These are phyloP conservation scores for Whalleya microplaca DNA, from an alignment of 2,329 filamentous ascomycete species.

Conservation along the genomic window DNA sequence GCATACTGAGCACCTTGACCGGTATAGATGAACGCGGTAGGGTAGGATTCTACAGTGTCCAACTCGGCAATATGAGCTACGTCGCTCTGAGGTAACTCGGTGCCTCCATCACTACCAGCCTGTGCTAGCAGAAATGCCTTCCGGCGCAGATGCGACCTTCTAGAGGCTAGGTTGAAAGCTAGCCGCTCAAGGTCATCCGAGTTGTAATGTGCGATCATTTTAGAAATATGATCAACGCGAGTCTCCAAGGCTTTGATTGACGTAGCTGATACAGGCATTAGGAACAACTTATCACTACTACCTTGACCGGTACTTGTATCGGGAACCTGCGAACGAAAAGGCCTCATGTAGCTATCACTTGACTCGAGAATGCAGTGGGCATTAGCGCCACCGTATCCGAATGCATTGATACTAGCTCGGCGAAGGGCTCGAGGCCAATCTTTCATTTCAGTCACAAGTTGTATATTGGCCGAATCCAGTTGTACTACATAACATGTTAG, in stretches of 20 bases:
- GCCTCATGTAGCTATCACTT: slow-evolving; percentile 5
- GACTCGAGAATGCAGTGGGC: slow-evolving; percentile 10
- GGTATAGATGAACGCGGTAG: slow-evolving; percentile 25
- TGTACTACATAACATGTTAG: no score
- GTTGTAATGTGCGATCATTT: background rate
- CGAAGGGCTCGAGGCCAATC: slow-evolving; percentile 1
- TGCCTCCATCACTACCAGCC: background rate
- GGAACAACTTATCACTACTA: background rate
- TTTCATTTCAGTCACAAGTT: background rate
- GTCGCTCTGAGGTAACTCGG: no score
- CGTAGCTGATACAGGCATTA: slow-evolving; percentile 6
- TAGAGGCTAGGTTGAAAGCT: background rate
- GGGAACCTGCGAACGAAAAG: slow-evolving; percentile 6
- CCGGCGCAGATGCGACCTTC: background rate
- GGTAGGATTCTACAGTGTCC: background rate
- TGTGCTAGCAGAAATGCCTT: background rate
- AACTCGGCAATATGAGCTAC: no score
- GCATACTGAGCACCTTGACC: slow-evolving; percentile 40
- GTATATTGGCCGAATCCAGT: no score
- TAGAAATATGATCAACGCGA: no score
- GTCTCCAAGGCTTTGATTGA: no score
- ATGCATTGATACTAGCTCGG: slow-evolving; percentile 19
- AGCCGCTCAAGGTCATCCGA: background rate
- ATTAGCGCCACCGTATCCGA: slow-evolving; percentile 25
- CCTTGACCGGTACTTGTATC: background rate